Percentiles rank a stretch among this genome's conserved stretches.
These are phyloP conservation scores for Fusarium vanettenii DNA, from an alignment of 2,329 filamentous ascomycete species.

Conservation along the genomic window DNA sequence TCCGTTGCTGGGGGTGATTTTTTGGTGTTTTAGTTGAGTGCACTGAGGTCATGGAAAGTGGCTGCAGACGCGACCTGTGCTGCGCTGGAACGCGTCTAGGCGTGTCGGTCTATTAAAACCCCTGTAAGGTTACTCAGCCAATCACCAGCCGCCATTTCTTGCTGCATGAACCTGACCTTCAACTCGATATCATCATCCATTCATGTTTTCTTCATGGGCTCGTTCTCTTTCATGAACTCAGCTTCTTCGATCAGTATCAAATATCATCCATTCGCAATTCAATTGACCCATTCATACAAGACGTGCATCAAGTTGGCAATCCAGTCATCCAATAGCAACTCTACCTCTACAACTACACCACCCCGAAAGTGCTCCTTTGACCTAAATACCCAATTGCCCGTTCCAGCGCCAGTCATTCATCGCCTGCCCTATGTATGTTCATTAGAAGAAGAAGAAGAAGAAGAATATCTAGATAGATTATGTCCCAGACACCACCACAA, in stretches of 20 bases:
- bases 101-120: slow-evolving; percentile 46
- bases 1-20: neutral
- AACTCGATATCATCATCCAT: neutral
- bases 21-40: slow-evolving; percentile 4
- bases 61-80: slow-evolving; percentile 45
- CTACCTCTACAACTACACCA: slow-evolving; percentile 19
- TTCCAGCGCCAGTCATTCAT: slow-evolving; percentile 36
- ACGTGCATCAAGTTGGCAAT: neutral
- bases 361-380: slow-evolving; percentile 5
- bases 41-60: slow-evolving; percentile 41
- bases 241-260: neutral
- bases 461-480: slow-evolving; percentile 31
- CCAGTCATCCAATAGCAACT: slow-evolving; percentile 9
- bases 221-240: neutral
- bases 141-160: slow-evolving; percentile 11
- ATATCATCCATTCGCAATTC: neutral
- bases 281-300: neutral
- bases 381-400: slow-evolving; percentile 14
- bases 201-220: neutral
- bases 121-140: slow-evolving; percentile 22
- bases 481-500: slow-evolving; percentile 15
- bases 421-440: slow-evolving; percentile 34
- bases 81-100: slow-evolving; percentile 43
- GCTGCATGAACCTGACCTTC: neutral
- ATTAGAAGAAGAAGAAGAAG: slow-evolving; percentile 25